Percentiles rank a stretch among this genome's conserved stretches.
phyloP scores from a whole-genome alignment of 768 basidiomycete species.

The Leucocoprinus sp. region DNA sequence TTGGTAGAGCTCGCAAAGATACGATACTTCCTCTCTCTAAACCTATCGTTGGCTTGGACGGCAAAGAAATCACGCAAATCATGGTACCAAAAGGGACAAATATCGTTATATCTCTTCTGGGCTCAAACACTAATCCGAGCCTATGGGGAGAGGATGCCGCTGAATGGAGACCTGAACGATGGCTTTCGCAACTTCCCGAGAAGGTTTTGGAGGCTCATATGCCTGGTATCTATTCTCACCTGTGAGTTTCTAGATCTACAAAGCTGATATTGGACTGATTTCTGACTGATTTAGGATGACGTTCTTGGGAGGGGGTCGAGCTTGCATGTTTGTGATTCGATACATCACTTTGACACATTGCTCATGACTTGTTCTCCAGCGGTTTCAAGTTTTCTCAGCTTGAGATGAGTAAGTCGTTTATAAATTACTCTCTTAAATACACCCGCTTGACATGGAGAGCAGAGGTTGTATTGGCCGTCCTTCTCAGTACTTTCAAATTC shows the following conservation, averaged over 20 bases:
- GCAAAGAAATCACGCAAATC: conserved; percentile 23
- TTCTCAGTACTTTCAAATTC: conserved; percentile 23
- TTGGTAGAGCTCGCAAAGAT: conserved; percentile 17
- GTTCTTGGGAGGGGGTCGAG: conserved; percentile 34
- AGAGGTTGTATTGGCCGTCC: conserved; percentile 22
- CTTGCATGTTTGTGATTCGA: background rate
- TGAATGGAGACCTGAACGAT: conserved; percentile 44
- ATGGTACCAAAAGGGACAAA: conserved; percentile 29
- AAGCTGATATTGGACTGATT: background rate
- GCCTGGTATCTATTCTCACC: conserved; percentile 35
- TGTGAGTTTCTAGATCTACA: conserved; percentile 18
- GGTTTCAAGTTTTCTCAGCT: background rate
- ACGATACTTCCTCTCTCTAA: conserved; percentile 18
- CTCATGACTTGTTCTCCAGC: background rate
- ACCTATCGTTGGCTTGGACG: conserved; percentile 19
- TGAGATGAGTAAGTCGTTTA: background rate
- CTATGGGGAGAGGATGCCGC: conserved; percentile 41
- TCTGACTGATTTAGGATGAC: conserved; percentile 26
- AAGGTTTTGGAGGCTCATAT: conserved; percentile 25
- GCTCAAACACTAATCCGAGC: conserved; percentile 28
- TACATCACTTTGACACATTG: too few species aligned
- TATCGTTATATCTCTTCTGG: conserved; percentile 22
- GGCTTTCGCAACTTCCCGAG: conserved; percentile 26
- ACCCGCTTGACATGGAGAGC: background rate
- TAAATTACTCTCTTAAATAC: background rate